Evolutionary conservation across 208 protist genomes (phyloP).

Genomic region (Kentomonas sorsogonicus): DNA sequence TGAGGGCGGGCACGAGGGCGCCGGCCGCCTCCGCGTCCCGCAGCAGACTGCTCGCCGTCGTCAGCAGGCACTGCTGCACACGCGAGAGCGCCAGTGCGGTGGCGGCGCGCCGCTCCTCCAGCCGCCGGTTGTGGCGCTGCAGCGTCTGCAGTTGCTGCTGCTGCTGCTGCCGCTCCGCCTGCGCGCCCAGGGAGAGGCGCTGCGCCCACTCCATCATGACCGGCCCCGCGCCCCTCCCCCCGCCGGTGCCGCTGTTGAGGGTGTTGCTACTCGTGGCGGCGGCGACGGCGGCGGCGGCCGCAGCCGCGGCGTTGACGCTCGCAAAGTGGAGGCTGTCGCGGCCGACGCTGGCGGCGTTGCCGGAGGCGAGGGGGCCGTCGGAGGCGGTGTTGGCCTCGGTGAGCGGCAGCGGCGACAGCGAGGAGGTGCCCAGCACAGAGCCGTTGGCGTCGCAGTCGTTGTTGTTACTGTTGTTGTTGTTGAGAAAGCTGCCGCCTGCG

Average conservation of each 20-base stretch:
- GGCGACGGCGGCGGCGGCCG: background rate
- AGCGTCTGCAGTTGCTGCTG: conserved; percentile 61
- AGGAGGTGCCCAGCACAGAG: no score
- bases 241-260: background rate
- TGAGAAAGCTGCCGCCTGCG: no score
- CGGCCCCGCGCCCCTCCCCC: conserved; percentile 8
- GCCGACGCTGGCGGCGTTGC: no score
- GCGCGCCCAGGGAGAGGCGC: conserved; percentile 41
- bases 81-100: conserved; percentile 37
- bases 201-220: conserved; percentile 43
- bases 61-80: conserved; percentile 20
- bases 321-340: no score
- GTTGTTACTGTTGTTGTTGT: no score
- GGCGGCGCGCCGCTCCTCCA: conserved; percentile 39
- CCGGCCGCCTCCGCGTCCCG: background rate
- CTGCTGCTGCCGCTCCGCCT: conserved; percentile 43
- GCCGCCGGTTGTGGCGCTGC: conserved; percentile 63
- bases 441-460: no score
- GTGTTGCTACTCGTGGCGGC: conserved; percentile 2
- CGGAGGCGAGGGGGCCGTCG: no score
- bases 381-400: no score
- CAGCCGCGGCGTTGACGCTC: no score
- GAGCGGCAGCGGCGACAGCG: no score
- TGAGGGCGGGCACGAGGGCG: background rate
- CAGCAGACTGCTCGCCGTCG: background rate